phyloP scores from a whole-genome alignment of 2,329 filamentous ascomycete species.

The Tolypocladium pustulatum region DNA sequence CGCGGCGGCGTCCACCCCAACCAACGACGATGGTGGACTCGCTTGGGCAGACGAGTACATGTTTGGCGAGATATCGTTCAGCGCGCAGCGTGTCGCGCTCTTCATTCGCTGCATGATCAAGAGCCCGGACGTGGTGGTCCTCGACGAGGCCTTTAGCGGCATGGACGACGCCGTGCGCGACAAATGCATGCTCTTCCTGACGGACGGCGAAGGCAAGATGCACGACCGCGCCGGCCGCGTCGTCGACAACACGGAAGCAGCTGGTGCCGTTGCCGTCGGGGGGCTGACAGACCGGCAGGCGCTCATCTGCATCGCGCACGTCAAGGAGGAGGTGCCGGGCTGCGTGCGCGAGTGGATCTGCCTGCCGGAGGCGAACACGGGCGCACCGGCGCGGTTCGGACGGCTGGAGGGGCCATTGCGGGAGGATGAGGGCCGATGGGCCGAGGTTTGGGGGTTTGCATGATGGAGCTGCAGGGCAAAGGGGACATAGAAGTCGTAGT shows the following conservation, averaged over 20 bases:
- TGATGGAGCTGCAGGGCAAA: not conserved
- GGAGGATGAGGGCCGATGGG: constrained; percentile 47
- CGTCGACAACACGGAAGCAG: constrained; percentile 35
- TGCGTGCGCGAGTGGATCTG: constrained; percentile 78
- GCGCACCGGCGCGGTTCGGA: constrained; percentile 51
- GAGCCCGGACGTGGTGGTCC: constrained; percentile 67
- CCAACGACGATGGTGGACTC: constrained; percentile 13
- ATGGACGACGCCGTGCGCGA: constrained; percentile 77
- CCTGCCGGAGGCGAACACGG: constrained; percentile 64
- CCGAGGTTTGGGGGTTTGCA: constrained; percentile 49
- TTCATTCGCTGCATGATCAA: constrained; percentile 77
- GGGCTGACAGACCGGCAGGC: constrained; percentile 66
- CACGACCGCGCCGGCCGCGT: constrained; percentile 21
- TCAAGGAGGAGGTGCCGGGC: constrained; percentile 80
- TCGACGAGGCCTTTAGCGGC: constrained; percentile 82
- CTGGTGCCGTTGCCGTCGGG: constrained; percentile 29
- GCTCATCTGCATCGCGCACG: constrained; percentile 84
- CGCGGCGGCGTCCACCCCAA: constrained; percentile 11
- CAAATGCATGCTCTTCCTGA: constrained; percentile 76
- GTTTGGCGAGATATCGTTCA: constrained; percentile 70
- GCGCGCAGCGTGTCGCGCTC: constrained; percentile 72
- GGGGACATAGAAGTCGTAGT: not conserved
- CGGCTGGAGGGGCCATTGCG: constrained; percentile 51
- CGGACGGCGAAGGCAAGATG: constrained; percentile 45
- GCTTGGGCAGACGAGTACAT: constrained; percentile 57